These are phyloP conservation scores for Penicillium tannophilum DNA, from an alignment of 495 filamentous ascomycete species.

Conservation along the genomic window DNA sequence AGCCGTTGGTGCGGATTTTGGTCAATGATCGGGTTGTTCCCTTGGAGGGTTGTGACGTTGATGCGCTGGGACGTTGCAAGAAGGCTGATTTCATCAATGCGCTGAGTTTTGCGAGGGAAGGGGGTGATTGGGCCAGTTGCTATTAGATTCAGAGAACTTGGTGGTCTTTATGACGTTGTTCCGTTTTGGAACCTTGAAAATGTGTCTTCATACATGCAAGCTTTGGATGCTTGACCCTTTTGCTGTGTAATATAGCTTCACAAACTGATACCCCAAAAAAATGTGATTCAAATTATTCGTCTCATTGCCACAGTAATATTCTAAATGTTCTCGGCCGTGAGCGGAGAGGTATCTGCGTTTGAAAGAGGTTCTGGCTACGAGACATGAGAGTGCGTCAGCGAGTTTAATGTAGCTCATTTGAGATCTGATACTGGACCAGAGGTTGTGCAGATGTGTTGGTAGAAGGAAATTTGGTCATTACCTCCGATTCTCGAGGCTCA, in stretches of 20 bases:
- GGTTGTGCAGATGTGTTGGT: too few species aligned
- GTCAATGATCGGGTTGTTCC: slow-evolving; percentile 81
- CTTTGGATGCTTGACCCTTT: background rate
- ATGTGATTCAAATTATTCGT: background rate
- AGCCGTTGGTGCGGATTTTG: slow-evolving; percentile 71
- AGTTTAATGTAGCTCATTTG: too few species aligned
- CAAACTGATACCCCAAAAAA: background rate
- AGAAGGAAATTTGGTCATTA: too few species aligned
- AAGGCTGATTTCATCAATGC: slow-evolving; percentile 67
- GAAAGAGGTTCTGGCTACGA: too few species aligned
- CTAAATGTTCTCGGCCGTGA: too few species aligned
- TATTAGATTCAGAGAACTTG: slow-evolving; percentile 35
- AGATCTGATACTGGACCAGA: too few species aligned
- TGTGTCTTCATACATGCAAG: background rate
- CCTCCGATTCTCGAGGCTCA: too few species aligned
- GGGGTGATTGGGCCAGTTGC: slow-evolving; percentile 73
- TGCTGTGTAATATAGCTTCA: background rate
- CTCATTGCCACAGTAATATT: too few species aligned
- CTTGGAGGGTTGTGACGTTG: slow-evolving; percentile 65
- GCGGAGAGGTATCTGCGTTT: too few species aligned
- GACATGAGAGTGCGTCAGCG: too few species aligned
- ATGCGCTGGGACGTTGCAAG: slow-evolving; percentile 67
- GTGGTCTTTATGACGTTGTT: background rate
- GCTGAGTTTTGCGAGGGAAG: slow-evolving; percentile 66
- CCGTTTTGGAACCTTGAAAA: background rate